Conservation (phyloP, 305 asterid species). For the Caryopteris hybrid region DNA sequence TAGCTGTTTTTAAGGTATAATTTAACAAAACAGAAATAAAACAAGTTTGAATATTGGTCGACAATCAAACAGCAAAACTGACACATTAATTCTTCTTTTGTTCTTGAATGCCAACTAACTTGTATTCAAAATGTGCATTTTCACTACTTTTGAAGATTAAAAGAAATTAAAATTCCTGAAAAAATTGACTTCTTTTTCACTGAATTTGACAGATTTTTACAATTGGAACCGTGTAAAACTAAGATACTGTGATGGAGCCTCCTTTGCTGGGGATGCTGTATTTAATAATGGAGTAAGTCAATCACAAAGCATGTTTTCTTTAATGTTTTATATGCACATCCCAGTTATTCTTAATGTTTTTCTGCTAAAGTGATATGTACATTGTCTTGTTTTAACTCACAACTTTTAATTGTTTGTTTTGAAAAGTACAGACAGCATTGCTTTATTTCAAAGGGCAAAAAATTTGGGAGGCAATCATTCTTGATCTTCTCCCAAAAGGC, state of each 20-base stretch:
- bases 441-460: slow-evolving; percentile 94
- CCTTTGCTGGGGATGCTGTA: slow-evolving; percentile 78
- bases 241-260: slow-evolving; percentile 96
- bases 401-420: slow-evolving; percentile 19
- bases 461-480: slow-evolving; percentile 80
- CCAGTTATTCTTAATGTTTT: neutral
- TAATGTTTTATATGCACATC: neutral
- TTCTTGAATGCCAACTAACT: neutral
- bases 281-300: slow-evolving; percentile 68
- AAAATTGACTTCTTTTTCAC: neutral
- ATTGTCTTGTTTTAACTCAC: slow-evolving; percentile 17
- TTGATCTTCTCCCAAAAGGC: slow-evolving; percentile 89
- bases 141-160: neutral
- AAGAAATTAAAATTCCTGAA: neutral
- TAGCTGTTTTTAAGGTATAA: too few species aligned
- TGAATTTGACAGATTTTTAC: slow-evolving; percentile 68
- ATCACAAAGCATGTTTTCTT: neutral
- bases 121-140: neutral
- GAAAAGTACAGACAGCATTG: slow-evolving; percentile 59
- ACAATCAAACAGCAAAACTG: neutral
- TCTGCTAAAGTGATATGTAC: neutral
- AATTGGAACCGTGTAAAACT: slow-evolving; percentile 96
- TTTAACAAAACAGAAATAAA: neutral
- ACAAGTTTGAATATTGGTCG: neutral
- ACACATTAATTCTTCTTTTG: neutral